Base-by-base conservation (phyloP, 2,329 filamentous ascomycete species). In the Diplodia seriata region DNA sequence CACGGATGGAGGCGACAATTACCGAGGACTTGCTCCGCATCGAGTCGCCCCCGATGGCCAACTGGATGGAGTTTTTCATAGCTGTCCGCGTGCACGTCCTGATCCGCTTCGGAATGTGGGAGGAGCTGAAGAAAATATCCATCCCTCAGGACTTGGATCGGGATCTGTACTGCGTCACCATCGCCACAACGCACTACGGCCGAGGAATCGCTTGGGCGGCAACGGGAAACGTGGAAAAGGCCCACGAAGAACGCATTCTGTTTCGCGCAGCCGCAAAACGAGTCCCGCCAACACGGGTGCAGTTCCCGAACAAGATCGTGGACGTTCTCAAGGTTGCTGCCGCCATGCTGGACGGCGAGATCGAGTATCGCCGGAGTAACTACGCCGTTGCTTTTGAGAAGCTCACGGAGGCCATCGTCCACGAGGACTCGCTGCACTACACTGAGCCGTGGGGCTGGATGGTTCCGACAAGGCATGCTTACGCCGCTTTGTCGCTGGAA, bases 381-480 rank as follows among this genome's bases (percentile, higher is more conserved):
- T 84, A 85, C 65, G 83, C 87, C 0, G 56, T 75, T 0, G 90
- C 90, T 0, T 92, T 91, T 73, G 73, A 78, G 1, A 82, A 86
- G 63, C 80, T 93, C 1, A 83, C 84, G 1, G 80, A 79, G 8
- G 84, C 89, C 0, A 86, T 91, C 29, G 73, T 78, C 1, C 81
- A 85, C 2, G 89, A 91, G 70, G 89, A 91, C 72, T 77, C 76
- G 0, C 81, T 93, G 33, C 87, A 87, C 0, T 93, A 91, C 69
- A 88, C 90, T 64, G 90, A 93, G 74, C 90, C 90, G 0, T 92
- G 90, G 90, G 89, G 89, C 0, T 92, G 90, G 90, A 92, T 93
- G 90, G 89, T 91, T 8, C 90, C 90, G 0, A 86, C 87, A 0
- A 82, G 90, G 2, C 90, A 93, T 75, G 90, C 90, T 0, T 89